Evolutionary conservation across 306 rosid genomes (phyloP).

Genomic region (Mimosa bimucronata): DNA sequence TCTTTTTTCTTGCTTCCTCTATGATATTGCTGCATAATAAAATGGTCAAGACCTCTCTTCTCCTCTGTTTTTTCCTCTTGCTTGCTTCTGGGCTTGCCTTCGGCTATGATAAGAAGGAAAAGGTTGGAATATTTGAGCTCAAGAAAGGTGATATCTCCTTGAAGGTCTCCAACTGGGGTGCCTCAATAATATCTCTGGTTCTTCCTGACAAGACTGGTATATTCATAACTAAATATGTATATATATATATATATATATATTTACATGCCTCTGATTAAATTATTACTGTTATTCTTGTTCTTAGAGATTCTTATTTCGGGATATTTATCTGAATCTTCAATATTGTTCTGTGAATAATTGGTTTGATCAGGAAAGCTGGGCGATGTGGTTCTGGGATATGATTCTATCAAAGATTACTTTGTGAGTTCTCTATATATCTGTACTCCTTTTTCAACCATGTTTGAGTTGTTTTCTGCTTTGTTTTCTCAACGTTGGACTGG

Average conservation of each 20-base stretch:
- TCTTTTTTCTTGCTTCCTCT: not conserved
- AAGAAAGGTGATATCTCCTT: conserved; percentile 47
- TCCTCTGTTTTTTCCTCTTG: conserved; percentile 28
- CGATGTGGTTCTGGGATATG: conserved; percentile 82
- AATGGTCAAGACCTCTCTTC: conserved; percentile 31
- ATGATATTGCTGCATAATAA: not conserved
- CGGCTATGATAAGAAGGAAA: conserved; percentile 23
- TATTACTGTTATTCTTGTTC: not conserved
- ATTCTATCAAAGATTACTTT: conserved; percentile 62
- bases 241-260: too few relatives aligned
- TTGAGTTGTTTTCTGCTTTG: not conserved
- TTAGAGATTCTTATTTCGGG: not conserved
- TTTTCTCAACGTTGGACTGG: conserved; percentile 15
- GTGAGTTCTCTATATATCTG: conserved; percentile 27
- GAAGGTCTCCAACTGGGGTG: conserved; percentile 57
- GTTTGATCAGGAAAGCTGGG: conserved; percentile 61
- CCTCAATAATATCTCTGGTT: conserved; percentile 44
- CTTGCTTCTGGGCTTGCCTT: conserved; percentile 36
- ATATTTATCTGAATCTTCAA: not conserved
- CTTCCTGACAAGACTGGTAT: conserved; percentile 52
- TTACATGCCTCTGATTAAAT: not conserved
- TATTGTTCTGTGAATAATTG: conserved; percentile 7
- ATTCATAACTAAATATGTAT: not conserved
- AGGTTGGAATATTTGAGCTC: conserved; percentile 45
- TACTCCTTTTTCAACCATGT: not conserved